Evolutionary conservation across 305 asterid genomes (phyloP), one percentile per base, ranked within the genome.

Genomic region (Fraxinus angustifolia): DNA sequence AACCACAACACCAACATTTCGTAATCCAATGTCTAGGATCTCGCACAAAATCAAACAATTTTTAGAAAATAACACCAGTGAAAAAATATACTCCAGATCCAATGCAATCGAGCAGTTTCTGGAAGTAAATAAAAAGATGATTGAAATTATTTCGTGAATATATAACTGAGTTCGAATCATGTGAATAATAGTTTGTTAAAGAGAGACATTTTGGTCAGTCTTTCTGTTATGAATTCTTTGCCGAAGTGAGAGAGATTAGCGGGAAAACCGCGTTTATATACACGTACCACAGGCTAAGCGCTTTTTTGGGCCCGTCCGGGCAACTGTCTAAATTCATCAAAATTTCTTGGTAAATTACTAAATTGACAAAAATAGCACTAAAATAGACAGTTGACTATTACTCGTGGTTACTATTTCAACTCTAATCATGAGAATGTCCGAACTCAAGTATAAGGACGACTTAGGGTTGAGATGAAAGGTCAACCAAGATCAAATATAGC

Each of bases 191-290:
- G 23, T 60, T 75, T 65, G 35, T 65, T 26, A 65, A 33, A 23
- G 35, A 65, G 17, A 65, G 34, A 65, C 12, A 58, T 23, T 65
- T 23, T 10, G 35, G n/a, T 23, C n/a, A 8, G 6, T 23, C n/a
- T 26, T 73, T 73, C 40, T 40, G 82, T 76, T 80, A 77, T 67
- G 76, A 77, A 81, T 58, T 78, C 35, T 40, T 7, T 67, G 23
- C n/a, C 2, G 35, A 80, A 48, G 56, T 30, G 78, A 79, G 6
- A 5, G 17, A 30, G 45, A 73, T 62, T 81, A 79, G 91, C 92
- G 91, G 91, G 88, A 88, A 87, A 83, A 38, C 79, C 83, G 90
- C 84, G 17, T 17, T 74, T 21, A 23, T 73, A 21, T 70, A 62
- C 88, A 76, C 83, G 88, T 81, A 78, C 72, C 40, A 10, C 33